A percentile compares a stretch with the other conserved stretches of the same genome.
phyloP scores from a whole-genome alignment of 176 grass and related monocot genomes.

The Aegilops umbellulata region DNA sequence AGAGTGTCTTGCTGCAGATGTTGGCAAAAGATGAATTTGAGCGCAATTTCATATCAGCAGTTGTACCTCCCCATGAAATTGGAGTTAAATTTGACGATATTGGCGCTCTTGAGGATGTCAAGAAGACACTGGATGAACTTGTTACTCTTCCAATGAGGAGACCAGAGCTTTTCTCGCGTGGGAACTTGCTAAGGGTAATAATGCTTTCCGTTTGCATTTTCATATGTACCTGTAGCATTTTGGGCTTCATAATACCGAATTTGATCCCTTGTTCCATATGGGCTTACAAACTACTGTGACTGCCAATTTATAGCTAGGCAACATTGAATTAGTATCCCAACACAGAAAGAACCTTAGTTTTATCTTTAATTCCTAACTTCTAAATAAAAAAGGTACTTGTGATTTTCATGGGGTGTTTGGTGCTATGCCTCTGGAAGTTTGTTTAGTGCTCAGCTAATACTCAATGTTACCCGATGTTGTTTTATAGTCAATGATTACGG shows the following conservation, averaged over 20 bases:
- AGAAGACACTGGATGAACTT: slow-evolving; percentile 90
- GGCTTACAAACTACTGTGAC: not conserved
- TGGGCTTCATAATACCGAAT: not conserved
- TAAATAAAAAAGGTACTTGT: not conserved
- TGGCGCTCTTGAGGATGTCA: slow-evolving; percentile 92
- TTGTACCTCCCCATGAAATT: slow-evolving; percentile 87
- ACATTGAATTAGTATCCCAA: slow-evolving; percentile 7
- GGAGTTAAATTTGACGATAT: slow-evolving; percentile 96
- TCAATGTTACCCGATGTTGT: slow-evolving; percentile 2
- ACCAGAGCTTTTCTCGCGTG: slow-evolving; percentile 89
- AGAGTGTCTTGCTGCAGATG: slow-evolving; percentile 51
- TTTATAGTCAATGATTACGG: not conserved
- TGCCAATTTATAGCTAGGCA: not conserved
- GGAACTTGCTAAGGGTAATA: slow-evolving; percentile 89
- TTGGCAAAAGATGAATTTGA: slow-evolving; percentile 95
- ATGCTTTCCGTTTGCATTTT: slow-evolving; percentile 26
- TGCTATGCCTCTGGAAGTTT: not conserved
- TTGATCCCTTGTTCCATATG: not conserved
- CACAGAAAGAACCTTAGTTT: not conserved
- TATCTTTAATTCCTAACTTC: not conserved
- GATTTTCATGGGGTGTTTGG: not conserved
- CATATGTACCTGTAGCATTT: not conserved
- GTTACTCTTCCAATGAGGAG: slow-evolving; percentile 96
- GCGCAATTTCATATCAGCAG: slow-evolving; percentile 83
- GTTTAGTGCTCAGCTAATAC: not conserved